Evolutionary conservation across 2,329 filamentous ascomycete genomes (phyloP).

Genomic region (Stemphylium vesicarium): DNA sequence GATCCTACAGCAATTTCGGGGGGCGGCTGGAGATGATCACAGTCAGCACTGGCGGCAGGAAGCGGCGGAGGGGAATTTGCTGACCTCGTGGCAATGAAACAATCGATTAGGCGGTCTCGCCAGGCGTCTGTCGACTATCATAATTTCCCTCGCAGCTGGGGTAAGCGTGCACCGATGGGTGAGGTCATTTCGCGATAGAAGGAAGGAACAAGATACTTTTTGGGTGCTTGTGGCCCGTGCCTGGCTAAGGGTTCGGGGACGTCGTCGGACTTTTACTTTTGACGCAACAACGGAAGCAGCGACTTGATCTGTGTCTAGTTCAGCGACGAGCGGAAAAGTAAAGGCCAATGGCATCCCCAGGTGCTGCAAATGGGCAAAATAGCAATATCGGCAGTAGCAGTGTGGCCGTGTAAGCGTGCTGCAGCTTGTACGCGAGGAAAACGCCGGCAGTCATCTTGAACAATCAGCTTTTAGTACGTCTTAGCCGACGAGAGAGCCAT

Average conservation of each 20-base stretch:
- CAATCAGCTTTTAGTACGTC: background rate
- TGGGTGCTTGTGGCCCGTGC: background rate
- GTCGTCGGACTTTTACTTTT: background rate
- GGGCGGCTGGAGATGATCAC: slow-evolving; percentile 23
- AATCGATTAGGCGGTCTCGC: slow-evolving; percentile 1
- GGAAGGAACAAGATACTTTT: background rate
- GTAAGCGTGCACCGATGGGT: background rate
- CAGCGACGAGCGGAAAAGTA: slow-evolving; percentile 1
- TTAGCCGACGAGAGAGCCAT: slow-evolving; percentile 5
- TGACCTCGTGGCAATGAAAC: slow-evolving; percentile 2
- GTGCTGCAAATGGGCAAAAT: background rate
- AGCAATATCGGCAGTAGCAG: background rate
- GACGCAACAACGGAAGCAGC: background rate
- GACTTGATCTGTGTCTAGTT: background rate
- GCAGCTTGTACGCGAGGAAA: too few species aligned
- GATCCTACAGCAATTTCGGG: slow-evolving; percentile 32
- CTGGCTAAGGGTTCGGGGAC: too few species aligned
- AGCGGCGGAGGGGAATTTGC: slow-evolving; percentile 8
- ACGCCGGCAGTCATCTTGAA: too few species aligned
- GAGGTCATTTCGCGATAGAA: background rate
- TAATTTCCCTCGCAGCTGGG: background rate
- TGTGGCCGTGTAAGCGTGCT: too few species aligned
- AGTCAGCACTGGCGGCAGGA: slow-evolving; percentile 13
- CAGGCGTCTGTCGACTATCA: background rate
- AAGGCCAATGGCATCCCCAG: background rate